Evolutionary conservation across 2,329 filamentous ascomycete genomes (phyloP), one percentile per base, ranked within the genome.

Genomic region (Venturia nashicola): DNA sequence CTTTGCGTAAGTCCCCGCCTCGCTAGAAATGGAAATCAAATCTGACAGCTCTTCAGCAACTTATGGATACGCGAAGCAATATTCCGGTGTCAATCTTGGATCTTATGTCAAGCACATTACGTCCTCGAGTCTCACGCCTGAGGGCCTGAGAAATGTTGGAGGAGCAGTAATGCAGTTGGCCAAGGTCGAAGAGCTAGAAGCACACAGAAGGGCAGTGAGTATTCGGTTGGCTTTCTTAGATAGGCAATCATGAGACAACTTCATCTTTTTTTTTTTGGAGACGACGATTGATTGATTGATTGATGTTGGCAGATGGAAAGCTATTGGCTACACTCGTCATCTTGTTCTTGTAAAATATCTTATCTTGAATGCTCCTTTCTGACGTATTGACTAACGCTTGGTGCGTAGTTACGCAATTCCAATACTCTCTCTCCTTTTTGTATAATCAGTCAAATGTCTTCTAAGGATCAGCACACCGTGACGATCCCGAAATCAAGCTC

Each of bases 31-130:
- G 14, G 16, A 42, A 12, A 42, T 2, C 8, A 42, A 36, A 42
- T 55, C 44, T 61, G 11, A 36, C 8, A 20, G 64, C 40, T 59
- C 60, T 0, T 64, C 69, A 96, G 91, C 94, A 62, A 99, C 94
- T 0, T 99, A 97, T 72, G 94, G 94, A 48, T 99, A 96, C 71
- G 94, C 94, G 60, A 96, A 96, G 78, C 94, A 99, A 76, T 99
- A 99, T 79, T 97, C 91, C 6, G 94, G 94, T 62, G 94, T 99
- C 72, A 99, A 96, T 75, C 83, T 99, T 6, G 91, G 85, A 40
- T 97, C 93, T 2, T 99, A 97, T 77, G 84, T 96, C 74, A 99
- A 99, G 80, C 91, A 97, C 80, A 97, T 99, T 72, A 99, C 94
- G 44, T 94, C 90, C 78, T 91, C 91, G 0, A 90, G 96, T 75